Base-by-base conservation (phyloP, 148 eudicot species). In the Limonium bicolor region DNA sequence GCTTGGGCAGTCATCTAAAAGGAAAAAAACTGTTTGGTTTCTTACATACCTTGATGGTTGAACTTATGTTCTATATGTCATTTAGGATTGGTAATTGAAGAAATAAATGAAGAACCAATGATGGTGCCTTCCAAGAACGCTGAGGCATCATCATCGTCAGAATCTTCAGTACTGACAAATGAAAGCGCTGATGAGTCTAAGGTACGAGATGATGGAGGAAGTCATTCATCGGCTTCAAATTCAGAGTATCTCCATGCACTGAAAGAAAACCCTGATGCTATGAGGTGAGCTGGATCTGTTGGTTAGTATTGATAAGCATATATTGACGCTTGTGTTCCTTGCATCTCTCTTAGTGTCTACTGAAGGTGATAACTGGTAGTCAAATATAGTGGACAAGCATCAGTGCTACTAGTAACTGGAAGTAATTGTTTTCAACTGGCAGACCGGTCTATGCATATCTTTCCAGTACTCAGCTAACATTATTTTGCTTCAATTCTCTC, bases 61-160 rank as follows among this genome's bases (percentile, higher is more conserved):
- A 41, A 13, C 7, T 23, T 6, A 13, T 20, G 13, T 27, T 34
- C 14, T 57, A 47, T 46, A 32, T 48, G 28, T 51, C n/a, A n/a
- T 42, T 9, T 55, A 84, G 99, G 95, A 36, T 28, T 84, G 71
- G 60, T 80, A 36, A 80, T 84, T 64, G 95, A 90, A 70, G 99
- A 90, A 60, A 80, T 80, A 51, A 90, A 73, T 38, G 95, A 84
- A 52, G 93, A 80, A 53, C 63, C 15, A 41, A 64, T 60, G 34
- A 37, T 63, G 42, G 41, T 41, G 4, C 58, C 79, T 13, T 63
- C 67, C 21, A 59, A 36, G 46, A 61, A 28, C 41, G 18, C 16
- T 51, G 66, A 53, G 17, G 36, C 46, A 48, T 56, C 73, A 28
- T 24, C 69, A 31, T 43, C 34, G 48, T 60, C 57, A 58, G 36